Base-by-base conservation (phyloP, 2,329 filamentous ascomycete genomes). In the Claviceps sp. region DNA sequence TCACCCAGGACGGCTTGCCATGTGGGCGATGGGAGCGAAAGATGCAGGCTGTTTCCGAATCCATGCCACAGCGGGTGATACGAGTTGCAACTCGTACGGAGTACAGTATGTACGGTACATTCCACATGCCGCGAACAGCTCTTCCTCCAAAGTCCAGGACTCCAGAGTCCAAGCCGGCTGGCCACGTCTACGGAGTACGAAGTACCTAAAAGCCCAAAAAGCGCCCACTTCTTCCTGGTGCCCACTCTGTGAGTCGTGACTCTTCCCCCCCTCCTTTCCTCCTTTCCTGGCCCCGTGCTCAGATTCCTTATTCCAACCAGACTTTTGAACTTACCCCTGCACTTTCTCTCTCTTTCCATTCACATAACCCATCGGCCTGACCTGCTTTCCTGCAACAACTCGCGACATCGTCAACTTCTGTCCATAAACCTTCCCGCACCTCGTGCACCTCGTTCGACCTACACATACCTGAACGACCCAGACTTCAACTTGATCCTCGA, bases 341-440 rank as follows among this genome's bases (percentile, higher is more conserved):
- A 24, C 30, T 50, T 55, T 53, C 51, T 53, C 48, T 49, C 48
- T 50, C 48, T 41, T 53, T 53, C 53, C 53, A 55, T 51, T 42
- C 50, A 50, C 50, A 47, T 50, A 44, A 34, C 34, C 50, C 42
- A 50, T 40, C 45, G 20, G 45, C 46, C 38, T 4, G 43, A 48
- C 48, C 26, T 50, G 26, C 48, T 47, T 37, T 47, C 46, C 44
- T 43, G 42, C 47, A 30, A 47, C 2, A 40, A 53, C 51, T 42
- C 45, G 38, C 37, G 34, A 42, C 45, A 34, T 20, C 37, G 14
- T 37, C 48, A 34, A 34, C 26, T 45, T 34, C 37, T 48, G 24
- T 50, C 43, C 16, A 30, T 26, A 42, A 34, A 14, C 48, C 40
- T 5, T n/a, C 8, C 40, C 8, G 47, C 37, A 30, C 52, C 34